Evolutionary conservation across 495 filamentous ascomycete species (phyloP).

Genomic region (Penicillium argentinense): DNA sequence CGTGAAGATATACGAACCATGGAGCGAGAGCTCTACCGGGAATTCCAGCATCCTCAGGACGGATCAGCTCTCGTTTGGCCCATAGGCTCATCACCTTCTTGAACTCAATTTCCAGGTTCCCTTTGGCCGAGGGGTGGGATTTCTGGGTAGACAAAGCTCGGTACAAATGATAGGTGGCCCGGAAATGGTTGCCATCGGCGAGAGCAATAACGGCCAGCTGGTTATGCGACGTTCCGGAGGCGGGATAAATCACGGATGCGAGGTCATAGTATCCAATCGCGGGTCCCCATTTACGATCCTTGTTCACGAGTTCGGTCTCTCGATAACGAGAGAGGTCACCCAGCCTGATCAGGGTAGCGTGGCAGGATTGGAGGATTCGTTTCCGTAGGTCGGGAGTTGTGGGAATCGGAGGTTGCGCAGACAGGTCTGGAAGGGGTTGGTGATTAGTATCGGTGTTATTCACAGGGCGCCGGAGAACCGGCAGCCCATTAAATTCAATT

Average conservation of each 20-base stretch:
- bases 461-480: neutral
- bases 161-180: conserved; percentile 86
- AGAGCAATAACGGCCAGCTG: conserved; percentile 84
- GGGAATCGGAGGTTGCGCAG: conserved; percentile 34
- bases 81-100: conserved; percentile 64
- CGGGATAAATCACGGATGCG: conserved; percentile 74
- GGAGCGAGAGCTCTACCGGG: conserved; percentile 57
- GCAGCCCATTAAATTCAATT: no score
- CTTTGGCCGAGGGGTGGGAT: conserved; percentile 68
- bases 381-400: conserved; percentile 50
- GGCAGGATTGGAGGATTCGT: conserved; percentile 69
- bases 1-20: conserved; percentile 89
- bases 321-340: conserved; percentile 93
- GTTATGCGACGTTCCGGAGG: conserved; percentile 79
- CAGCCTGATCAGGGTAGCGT: conserved; percentile 79
- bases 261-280: conserved; percentile 84
- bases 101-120: conserved; percentile 80
- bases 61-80: conserved; percentile 58
- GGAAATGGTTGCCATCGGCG: conserved; percentile 72
- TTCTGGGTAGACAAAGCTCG: conserved; percentile 70
- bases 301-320: conserved; percentile 62
- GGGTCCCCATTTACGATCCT: conserved; percentile 73
- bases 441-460: conserved; percentile 26
- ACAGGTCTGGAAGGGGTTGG: conserved; percentile 34
- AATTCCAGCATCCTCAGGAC: conserved; percentile 49